Conservation (phyloP, 2,329 filamentous ascomycete genomes). For the Pyricularia pennisetigena region DNA sequence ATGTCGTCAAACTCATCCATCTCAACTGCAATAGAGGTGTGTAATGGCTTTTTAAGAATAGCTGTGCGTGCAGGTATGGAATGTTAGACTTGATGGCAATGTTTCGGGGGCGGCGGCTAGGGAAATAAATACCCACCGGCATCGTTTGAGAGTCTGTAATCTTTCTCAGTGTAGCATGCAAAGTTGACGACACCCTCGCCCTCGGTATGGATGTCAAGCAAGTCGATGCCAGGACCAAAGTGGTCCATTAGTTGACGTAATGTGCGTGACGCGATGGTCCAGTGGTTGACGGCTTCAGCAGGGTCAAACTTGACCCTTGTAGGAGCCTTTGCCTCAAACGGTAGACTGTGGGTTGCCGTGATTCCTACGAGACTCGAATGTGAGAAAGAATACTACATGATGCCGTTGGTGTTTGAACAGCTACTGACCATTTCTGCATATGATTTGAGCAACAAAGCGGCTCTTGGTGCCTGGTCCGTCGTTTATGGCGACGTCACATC, state of each 20-base stretch:
- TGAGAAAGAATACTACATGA: neutral
- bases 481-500: conserved; percentile 64
- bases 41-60: conserved; percentile 68
- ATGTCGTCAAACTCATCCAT: conserved; percentile 70
- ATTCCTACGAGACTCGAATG: conserved; percentile 40
- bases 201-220: conserved; percentile 68
- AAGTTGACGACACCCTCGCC: conserved; percentile 65
- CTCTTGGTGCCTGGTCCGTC: conserved; percentile 63
- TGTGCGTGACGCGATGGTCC: conserved; percentile 62
- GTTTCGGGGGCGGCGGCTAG: neutral
- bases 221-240: conserved; percentile 71
- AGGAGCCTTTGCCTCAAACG: conserved; percentile 64
- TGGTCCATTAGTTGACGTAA: conserved; percentile 70
- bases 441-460: conserved; percentile 62
- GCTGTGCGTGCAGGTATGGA: conserved; percentile 26
- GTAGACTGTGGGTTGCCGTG: conserved; percentile 66
- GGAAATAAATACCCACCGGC: neutral
- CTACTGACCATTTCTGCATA: conserved; percentile 56
- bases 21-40: conserved; percentile 70
- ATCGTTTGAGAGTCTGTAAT: conserved; percentile 7
- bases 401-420: conserved; percentile 1
- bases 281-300: conserved; percentile 55
- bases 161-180: conserved; percentile 74
- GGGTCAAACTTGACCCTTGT: conserved; percentile 68
- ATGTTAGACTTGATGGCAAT: neutral